Conservation (phyloP, 768 basidiomycete species). For the Sutorius australiensis region DNA sequence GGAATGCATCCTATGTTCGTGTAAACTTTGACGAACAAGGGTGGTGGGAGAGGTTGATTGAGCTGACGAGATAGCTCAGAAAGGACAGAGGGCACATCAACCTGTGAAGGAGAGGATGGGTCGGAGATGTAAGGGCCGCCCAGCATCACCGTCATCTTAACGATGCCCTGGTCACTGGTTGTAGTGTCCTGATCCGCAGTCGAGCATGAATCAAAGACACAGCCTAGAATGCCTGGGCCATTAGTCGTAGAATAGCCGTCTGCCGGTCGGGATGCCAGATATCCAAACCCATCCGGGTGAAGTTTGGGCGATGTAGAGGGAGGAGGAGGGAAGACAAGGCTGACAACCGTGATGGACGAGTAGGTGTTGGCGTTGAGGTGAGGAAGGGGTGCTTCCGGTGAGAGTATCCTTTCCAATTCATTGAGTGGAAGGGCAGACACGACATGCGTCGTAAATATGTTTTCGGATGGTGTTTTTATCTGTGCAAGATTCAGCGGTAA, state of each 20-base stretch:
- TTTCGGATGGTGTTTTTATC: not conserved
- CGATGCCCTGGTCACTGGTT: not conserved
- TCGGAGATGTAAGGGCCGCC: not conserved
- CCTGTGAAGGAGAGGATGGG: not conserved
- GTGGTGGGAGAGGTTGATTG: not conserved
- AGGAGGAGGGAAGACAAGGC: not conserved
- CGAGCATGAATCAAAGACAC: not conserved
- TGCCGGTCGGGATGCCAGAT: constrained; percentile 77
- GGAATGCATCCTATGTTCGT: not conserved
- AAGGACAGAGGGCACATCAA: not conserved
- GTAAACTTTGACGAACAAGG: not conserved
- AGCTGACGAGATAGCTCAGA: not conserved
- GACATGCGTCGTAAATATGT: not conserved
- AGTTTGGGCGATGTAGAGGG: constrained; percentile 28
- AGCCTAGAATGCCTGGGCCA: not conserved
- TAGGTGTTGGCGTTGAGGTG: not conserved
- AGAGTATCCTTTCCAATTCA: not conserved
- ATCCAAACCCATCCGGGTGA: constrained; percentile 85
- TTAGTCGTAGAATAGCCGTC: constrained; percentile 42
- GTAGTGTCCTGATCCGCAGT: not conserved
- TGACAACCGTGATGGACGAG: not conserved
- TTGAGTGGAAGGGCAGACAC: not conserved
- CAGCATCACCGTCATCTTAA: not conserved
- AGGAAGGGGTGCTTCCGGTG: not conserved
- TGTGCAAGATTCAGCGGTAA: not conserved